phyloP scores from a whole-genome alignment of 2,329 filamentous ascomycete genomes.

The Pseudogymnoascus sp. region DNA sequence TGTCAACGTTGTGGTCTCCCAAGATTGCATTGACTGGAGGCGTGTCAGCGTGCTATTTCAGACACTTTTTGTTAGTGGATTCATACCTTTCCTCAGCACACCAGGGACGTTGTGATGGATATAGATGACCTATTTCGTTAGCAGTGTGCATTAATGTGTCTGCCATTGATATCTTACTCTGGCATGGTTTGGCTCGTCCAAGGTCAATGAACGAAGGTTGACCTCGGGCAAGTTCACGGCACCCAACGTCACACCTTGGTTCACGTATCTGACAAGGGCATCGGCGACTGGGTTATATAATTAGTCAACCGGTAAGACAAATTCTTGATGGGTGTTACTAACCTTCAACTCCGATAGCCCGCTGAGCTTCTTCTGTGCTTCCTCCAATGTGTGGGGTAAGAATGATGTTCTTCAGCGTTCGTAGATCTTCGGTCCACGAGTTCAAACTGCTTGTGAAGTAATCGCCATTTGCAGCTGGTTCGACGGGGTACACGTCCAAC shows the following conservation, averaged over 20 bases:
- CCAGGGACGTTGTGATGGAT: conserved; percentile 96
- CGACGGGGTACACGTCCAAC: conserved; percentile 92
- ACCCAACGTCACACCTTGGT: conserved; percentile 83
- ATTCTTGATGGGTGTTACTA: conserved; percentile 17
- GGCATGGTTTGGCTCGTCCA: conserved; percentile 82
- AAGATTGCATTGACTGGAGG: conserved; percentile 81
- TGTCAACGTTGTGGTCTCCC: conserved; percentile 94
- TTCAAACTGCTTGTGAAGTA: conserved; percentile 87
- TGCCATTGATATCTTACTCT: conserved; percentile 45
- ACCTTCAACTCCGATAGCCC: conserved; percentile 86
- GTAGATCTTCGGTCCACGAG: conserved; percentile 76
- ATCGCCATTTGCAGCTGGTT: conserved; percentile 88
- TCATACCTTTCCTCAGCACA: conserved; percentile 72
- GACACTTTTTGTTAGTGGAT: conserved; percentile 16
- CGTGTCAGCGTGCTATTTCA: neutral
- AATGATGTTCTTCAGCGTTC: conserved; percentile 82
- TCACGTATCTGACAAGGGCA: conserved; percentile 87
- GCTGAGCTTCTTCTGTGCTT: conserved; percentile 94
- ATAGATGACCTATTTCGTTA: conserved; percentile 62
- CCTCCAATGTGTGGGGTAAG: conserved; percentile 95
- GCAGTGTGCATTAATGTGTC: conserved; percentile 19
- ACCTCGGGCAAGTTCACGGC: conserved; percentile 98
- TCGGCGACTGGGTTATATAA: conserved; percentile 56
- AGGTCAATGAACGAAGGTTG: conserved; percentile 77
- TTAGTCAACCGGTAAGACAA: conserved; percentile 10